Evolutionary conservation across 2,329 filamentous ascomycete genomes (phyloP).

Genomic region (Colletotrichum sp.): DNA sequence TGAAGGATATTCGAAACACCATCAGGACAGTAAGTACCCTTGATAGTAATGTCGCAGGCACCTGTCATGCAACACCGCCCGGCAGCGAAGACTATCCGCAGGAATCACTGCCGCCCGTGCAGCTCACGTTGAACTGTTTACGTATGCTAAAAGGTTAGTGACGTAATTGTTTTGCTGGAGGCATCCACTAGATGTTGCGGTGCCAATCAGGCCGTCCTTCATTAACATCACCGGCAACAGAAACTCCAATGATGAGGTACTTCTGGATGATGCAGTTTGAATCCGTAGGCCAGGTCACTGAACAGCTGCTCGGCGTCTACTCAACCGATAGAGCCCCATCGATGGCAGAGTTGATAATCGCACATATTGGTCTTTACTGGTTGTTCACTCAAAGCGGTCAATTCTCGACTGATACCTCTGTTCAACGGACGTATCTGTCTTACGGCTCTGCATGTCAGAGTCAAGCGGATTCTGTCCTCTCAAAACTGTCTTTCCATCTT

Average conservation of each 20-base stretch:
- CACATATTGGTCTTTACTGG: neutral
- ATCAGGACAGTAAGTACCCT: neutral
- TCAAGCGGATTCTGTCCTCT: neutral
- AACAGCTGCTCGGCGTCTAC: neutral
- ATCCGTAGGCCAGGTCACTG: neutral
- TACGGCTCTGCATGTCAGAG: neutral
- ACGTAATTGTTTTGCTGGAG: too few species aligned
- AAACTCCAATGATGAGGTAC: neutral
- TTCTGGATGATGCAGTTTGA: neutral
- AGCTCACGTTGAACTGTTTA: neutral
- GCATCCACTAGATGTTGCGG: too few species aligned
- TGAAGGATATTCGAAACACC: neutral
- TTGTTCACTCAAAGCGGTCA: neutral
- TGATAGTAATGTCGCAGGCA: too few species aligned
- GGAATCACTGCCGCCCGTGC: neutral
- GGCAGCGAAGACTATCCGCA: rapidly evolving
- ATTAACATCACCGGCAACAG: neutral
- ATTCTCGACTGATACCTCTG: neutral
- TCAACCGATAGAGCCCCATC: neutral
- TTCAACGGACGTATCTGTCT: neutral
- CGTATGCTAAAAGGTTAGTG: neutral
- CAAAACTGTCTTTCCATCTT: neutral
- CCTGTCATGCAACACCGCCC: neutral
- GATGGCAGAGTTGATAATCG: neutral
- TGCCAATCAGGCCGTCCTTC: too few species aligned